A percentile compares a stretch with the other conserved stretches of the same genome.
These are phyloP conservation scores for Crithidia acanthocephali DNA, from an alignment of 208 protist genomes.

Conservation along the genomic window DNA sequence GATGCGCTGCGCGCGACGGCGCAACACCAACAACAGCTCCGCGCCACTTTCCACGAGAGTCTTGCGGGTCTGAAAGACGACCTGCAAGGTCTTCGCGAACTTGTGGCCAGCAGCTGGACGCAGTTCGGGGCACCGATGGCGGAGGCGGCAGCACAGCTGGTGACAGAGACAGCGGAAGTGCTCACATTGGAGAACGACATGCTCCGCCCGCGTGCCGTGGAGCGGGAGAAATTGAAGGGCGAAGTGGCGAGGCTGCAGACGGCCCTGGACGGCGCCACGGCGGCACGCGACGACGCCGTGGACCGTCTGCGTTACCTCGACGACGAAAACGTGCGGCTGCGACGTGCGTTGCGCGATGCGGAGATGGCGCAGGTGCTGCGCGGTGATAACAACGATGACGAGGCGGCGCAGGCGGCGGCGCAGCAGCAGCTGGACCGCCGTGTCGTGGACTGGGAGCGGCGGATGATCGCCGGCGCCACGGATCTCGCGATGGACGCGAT, in stretches of 20 bases:
- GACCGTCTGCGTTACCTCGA: conserved; percentile 22
- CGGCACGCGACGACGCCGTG: conserved; percentile 15
- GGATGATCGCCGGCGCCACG: conserved; percentile 61
- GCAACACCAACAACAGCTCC: conserved; percentile 14
- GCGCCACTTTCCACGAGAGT: conserved; percentile 78
- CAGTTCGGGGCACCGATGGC: conserved; percentile 47
- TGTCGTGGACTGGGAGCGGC: conserved; percentile 39
- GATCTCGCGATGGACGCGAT: conserved; percentile 65
- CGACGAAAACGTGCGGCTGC: conserved; percentile 38
- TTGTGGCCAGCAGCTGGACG: conserved; percentile 69
- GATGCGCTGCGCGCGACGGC: conserved; percentile 34
- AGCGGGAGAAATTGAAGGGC: conserved; percentile 38
- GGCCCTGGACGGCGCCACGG: conserved; percentile 22
- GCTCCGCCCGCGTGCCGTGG: conserved; percentile 44
- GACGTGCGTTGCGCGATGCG: conserved; percentile 42
- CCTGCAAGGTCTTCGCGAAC: conserved; percentile 58
- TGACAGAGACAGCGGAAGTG: conserved; percentile 33
- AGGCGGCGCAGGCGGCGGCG: neutral
- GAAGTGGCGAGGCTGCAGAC: conserved; percentile 36
- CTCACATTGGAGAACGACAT: conserved; percentile 43
- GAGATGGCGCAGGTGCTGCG: conserved; percentile 35
- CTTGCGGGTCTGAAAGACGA: conserved; percentile 55
- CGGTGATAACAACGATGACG: neutral
- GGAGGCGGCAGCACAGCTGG: conserved; percentile 18
- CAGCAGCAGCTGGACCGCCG: neutral